A percentile compares a stretch with the other conserved stretches of the same genome.
Conservation (phyloP, 805 yeast species). For the Wickerhamomyces bovis region DNA sequence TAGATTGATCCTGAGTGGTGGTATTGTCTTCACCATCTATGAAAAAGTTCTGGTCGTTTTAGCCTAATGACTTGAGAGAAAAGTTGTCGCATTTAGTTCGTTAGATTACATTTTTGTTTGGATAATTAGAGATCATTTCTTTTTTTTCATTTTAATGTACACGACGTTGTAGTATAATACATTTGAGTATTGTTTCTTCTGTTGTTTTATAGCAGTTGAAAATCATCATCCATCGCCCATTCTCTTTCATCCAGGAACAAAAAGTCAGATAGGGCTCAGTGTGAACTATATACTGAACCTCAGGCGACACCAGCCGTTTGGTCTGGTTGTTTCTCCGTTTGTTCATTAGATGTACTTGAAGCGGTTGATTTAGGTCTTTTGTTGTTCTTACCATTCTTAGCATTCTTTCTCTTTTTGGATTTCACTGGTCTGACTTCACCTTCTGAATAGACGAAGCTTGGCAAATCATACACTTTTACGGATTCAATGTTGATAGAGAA, state of each 20-base stretch:
- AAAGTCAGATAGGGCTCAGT: no score
- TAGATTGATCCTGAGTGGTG: constrained; percentile 87
- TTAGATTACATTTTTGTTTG: background rate
- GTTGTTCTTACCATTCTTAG: constrained; percentile 29
- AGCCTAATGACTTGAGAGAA: background rate
- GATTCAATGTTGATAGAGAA: constrained; percentile 59
- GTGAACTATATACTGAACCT: background rate
- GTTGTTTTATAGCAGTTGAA: background rate
- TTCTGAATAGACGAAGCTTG: constrained; percentile 74
- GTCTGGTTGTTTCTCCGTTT: background rate
- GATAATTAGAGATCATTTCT: background rate
- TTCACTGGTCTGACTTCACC: constrained; percentile 74
- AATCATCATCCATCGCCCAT: background rate
- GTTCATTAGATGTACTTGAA: background rate
- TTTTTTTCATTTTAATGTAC: background rate
- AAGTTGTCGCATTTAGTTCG: background rate
- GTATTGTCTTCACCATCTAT: constrained; percentile 93
- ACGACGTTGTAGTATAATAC: background rate
- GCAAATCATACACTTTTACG: constrained; percentile 74
- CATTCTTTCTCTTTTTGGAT: constrained; percentile 47
- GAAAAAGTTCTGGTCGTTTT: constrained; percentile 68
- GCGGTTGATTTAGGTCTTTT: constrained; percentile 29
- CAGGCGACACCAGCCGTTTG: background rate
- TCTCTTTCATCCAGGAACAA: no score
- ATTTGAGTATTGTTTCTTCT: background rate